Base-by-base conservation (phyloP, 257 asterid species). In the Fraxinus quadrangulata region DNA sequence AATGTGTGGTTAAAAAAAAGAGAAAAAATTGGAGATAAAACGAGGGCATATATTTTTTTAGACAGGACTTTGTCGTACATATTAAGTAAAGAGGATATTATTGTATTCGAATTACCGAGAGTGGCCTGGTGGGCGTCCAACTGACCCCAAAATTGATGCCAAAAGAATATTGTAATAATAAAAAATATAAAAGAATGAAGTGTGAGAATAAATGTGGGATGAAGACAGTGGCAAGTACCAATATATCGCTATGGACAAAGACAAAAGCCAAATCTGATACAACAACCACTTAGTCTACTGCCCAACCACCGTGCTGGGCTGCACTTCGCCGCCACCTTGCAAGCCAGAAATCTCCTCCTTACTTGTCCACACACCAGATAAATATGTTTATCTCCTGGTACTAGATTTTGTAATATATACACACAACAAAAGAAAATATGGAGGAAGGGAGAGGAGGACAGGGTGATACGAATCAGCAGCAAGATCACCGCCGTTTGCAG, bases 361-460 rank as follows among this genome's bases (percentile, higher is more conserved):
- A 30, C 26, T 21, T 6, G 66, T 8, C 31, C 16, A 10, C 69
- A 7, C 69, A 23, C 31, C 69, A 24, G 17, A 63, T 23, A 63
- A 54, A 26, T 26, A 56, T 56, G 21, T 56, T 56, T 21, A 56
- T 23, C 28, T n/a, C 30, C 11, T n/a, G 10, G 13, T 56, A 56
- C 30, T 56, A n/a, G 66, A 21, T 56, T n/a, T 16, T n/a, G 10
- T n/a, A 54, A 6, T 16, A 51, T 56, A 56, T 21, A 56, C 7
- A 56, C 10, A 61, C 1, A 61, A 5, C 42, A 19, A 16, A 30
- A 49, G 47, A 23, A 7, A 9, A 8, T 6, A 86, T 84, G 92
- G 88, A 86, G 80, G 83, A 78, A 68, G 79, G 67, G 67, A 67
- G 76, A 34, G 71, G 72, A 19, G 72, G 68, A 63, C 80, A 78